Base-by-base conservation (phyloP, 768 basidiomycete genomes). In the Crassisporium funariophilum region DNA sequence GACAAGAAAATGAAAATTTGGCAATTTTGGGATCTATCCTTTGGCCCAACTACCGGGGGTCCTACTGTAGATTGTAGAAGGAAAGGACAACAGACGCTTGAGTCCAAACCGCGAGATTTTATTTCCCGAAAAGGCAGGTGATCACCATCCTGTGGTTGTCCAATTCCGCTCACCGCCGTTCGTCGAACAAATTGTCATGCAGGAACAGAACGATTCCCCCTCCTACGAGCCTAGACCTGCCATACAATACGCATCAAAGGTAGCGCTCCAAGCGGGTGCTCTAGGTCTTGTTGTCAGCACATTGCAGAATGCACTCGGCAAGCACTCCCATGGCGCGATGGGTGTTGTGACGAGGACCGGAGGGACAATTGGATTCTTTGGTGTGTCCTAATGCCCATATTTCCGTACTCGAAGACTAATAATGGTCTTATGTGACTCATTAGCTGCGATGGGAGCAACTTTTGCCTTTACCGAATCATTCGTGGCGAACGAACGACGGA, bases 291-390 rank as follows among this genome's bases (percentile, higher is more conserved):
- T 87, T 66, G 76, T 86, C 66, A 86, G 86, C 49, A 63, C 75
- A 10, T 59, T 79, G 24, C 91, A 91, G 70, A 95, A 91, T 77
- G 88, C 88, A 21, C 72, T 93, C 49, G 83, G 81, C 35, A 77
- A 71, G 53, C 93, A 91, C 69, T 78, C 81, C 31, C 75, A 77
- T 54, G 94, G 91, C 58, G 91, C 89, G 46, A 76, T 84, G 69
- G 94, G 94, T 56, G 82, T 97, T 66, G 62, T 94, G 56, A 91
- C 91, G 42, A 77, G 93, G 54, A 90, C 86, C 23, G 93, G 93
- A 47, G 83, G 88, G 24, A 91, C 93, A 3, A 91, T 95, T 63
- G 93, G 89, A 9, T 82, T 92, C 65, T 95, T 97, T 60, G 88
- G 95, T 97, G 43, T 58, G 85, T 72, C 16, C 39, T 38, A 35